Evolutionary conservation across 805 yeast genomes (phyloP), one percentile per base, ranked within the genome.

Genomic region (Diddensiella caesifluorescens): DNA sequence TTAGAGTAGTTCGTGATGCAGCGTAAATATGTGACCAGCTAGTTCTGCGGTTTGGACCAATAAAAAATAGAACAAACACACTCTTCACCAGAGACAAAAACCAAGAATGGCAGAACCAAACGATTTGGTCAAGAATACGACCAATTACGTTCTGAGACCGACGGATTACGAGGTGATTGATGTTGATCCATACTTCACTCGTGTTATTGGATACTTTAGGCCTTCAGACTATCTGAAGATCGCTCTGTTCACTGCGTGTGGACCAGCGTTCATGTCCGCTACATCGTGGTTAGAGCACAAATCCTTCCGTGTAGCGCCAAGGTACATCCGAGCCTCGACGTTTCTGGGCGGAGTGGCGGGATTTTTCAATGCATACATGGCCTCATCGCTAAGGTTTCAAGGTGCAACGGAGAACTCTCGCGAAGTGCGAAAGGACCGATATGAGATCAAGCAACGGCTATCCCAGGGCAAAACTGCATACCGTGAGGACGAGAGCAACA

Each of bases 201-300:
- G 84, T 46, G 95, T 86, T 22, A 79, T 85, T 10, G 65, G 77
- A 34, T 86, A 80, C 65, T 75, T 84, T 65, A 73, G 95, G 59
- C 61, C 74, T 16, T 68, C 80, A 10, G 95, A 85, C 65, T 75
- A 74, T 54, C 72, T 68, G 5, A 60, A 68, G 15, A 62, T 77
- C 70, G 75, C 68, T 3, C 62, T 63, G 4, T 63, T 71, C 26
- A 67, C 80, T 1, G 71, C 62, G 7, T 66, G 70, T 2, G 76
- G 71, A 19, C 84, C 84, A 4, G 58, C 68, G 15, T 57, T 70
- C 20, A 54, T 74, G 45, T 57, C 65, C 22, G 54, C 66, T 7
- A 61, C 71, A 48, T 79, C 75, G 54, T 65, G 64, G 48, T 60
- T 69, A 39, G 75, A 74, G 46, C 75, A 77, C 16, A 65, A 69